A percentile compares a stretch with the other conserved stretches of the same genome.
Conservation (phyloP, 345 rosid genomes). For the Citrus sinensis region DNA sequence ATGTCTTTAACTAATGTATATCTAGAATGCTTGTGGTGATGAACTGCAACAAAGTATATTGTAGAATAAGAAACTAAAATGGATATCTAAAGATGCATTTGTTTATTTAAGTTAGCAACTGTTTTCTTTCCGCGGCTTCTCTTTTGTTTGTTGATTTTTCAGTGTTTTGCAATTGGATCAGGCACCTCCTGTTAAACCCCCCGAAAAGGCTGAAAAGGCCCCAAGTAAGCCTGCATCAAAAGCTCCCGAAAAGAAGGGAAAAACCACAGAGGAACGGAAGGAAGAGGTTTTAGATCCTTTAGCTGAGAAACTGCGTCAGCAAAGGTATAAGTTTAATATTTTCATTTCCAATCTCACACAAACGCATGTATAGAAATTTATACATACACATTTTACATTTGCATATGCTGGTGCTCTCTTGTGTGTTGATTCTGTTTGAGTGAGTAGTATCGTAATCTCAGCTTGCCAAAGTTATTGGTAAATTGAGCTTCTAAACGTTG, state of each 20-base stretch:
- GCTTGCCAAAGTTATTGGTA: background rate
- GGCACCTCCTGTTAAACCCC: slow-evolving; percentile 46
- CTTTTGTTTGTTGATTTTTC: background rate
- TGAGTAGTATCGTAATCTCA: background rate
- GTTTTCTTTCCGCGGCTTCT: background rate
- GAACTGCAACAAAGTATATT: background rate
- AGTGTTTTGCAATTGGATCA: slow-evolving; percentile 16
- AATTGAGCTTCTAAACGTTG: background rate
- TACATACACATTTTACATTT: background rate
- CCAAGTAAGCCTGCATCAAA: slow-evolving; percentile 48
- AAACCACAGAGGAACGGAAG: slow-evolving; percentile 31
- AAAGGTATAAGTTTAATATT: slow-evolving; percentile 44
- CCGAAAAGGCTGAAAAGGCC: slow-evolving; percentile 38
- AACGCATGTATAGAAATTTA: background rate
- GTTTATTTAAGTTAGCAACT: background rate
- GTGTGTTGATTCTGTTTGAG: background rate
- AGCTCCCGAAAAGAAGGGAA: slow-evolving; percentile 51
- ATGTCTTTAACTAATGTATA: background rate
- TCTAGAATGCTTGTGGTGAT: background rate
- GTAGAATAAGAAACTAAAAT: background rate
- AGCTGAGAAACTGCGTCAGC: slow-evolving; percentile 74
- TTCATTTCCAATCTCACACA: background rate
- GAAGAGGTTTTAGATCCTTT: slow-evolving; percentile 59
- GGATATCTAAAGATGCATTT: background rate
- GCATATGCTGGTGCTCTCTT: background rate